Conservation (phyloP, 306 rosid genomes). For the Boehmeria nivea region DNA sequence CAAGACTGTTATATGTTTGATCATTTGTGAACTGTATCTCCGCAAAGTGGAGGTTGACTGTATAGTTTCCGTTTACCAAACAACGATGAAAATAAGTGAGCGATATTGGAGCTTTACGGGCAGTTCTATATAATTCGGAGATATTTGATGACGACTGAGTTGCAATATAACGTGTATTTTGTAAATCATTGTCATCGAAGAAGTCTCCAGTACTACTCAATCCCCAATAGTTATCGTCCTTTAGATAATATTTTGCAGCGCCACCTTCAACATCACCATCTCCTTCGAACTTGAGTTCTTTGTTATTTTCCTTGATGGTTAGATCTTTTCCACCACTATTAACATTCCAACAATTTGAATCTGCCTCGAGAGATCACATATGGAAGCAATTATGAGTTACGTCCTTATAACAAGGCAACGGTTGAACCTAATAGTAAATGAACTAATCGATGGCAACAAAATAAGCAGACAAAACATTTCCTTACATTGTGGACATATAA, state of each 20-base stretch:
- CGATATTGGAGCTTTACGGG: conserved; percentile 53
- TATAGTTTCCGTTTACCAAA: conserved; percentile 63
- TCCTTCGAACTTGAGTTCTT: conserved; percentile 17
- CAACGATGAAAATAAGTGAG: conserved; percentile 68
- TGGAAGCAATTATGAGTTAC: conserved; percentile 6
- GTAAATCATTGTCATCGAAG: conserved; percentile 27
- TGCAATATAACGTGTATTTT: conserved; percentile 30
- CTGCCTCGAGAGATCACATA: conserved; percentile 34
- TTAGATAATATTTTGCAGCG: conserved; percentile 12
- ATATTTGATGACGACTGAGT: conserved; percentile 33
- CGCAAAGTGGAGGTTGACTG: conserved; percentile 52
- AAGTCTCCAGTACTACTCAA: conserved; percentile 42
- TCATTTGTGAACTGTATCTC: conserved; percentile 61
- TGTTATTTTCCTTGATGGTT: conserved; percentile 14
- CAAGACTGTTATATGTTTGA: conserved; percentile 40
- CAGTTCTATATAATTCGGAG: conserved; percentile 43
- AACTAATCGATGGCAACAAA: no score
- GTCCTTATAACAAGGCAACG: neutral
- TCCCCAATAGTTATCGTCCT: conserved; percentile 23
- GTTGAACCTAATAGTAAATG: neutral
- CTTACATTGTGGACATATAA: conserved; percentile 74
- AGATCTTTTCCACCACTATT: conserved; percentile 50
- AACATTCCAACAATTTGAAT: conserved; percentile 60
- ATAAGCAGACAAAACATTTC: neutral
- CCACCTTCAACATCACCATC: conserved; percentile 35